Percentiles rank a stretch among this genome's conserved stretches.
These are phyloP conservation scores for Vitis hybrid DNA, from an alignment of 177 flowering plant species.

Conservation along the genomic window DNA sequence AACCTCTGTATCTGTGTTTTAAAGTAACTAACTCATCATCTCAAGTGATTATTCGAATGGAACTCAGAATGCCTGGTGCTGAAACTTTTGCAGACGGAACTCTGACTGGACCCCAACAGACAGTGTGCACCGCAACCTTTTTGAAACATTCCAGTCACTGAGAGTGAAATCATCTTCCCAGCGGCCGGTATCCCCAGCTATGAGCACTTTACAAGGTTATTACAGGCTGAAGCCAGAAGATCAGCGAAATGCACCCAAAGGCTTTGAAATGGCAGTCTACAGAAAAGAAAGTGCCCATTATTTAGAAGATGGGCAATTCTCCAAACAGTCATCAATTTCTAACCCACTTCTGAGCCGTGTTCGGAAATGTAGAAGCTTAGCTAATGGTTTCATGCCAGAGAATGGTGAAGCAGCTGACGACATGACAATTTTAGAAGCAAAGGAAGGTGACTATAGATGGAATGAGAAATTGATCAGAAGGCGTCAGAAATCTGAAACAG, in stretches of 20 bases:
- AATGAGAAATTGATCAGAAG: slow-evolving; percentile 34
- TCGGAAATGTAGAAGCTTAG: slow-evolving; percentile 34
- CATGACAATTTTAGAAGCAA: slow-evolving; percentile 1
- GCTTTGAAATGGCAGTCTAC: slow-evolving; percentile 57
- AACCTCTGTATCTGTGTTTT: too few relatives aligned
- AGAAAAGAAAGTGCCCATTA: slow-evolving; percentile 29
- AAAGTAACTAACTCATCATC: too few relatives aligned
- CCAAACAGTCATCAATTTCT: slow-evolving; percentile 23
- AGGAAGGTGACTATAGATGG: slow-evolving; percentile 15
- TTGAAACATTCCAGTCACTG: slow-evolving; percentile 73
- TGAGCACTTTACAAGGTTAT: slow-evolving; percentile 71
- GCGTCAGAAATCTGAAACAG: slow-evolving; percentile 58
- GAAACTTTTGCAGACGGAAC: slow-evolving; percentile 42
- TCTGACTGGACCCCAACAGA: slow-evolving; percentile 29
- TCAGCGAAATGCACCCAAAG: slow-evolving; percentile 27
- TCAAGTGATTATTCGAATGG: background rate
- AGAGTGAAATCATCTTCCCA: slow-evolving; percentile 35
- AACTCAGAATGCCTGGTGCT: slow-evolving; percentile 4
- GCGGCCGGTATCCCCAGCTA: slow-evolving; percentile 65
- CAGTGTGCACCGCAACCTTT: slow-evolving; percentile 31
- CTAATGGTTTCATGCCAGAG: slow-evolving; percentile 16
- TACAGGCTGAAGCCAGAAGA: slow-evolving; percentile 53
- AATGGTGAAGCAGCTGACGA: slow-evolving; percentile 11
- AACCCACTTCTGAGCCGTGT: slow-evolving; percentile 17
- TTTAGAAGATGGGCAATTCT: slow-evolving; percentile 39